Conservation (phyloP, 768 basidiomycete species). For the Rickenella mellea region DNA sequence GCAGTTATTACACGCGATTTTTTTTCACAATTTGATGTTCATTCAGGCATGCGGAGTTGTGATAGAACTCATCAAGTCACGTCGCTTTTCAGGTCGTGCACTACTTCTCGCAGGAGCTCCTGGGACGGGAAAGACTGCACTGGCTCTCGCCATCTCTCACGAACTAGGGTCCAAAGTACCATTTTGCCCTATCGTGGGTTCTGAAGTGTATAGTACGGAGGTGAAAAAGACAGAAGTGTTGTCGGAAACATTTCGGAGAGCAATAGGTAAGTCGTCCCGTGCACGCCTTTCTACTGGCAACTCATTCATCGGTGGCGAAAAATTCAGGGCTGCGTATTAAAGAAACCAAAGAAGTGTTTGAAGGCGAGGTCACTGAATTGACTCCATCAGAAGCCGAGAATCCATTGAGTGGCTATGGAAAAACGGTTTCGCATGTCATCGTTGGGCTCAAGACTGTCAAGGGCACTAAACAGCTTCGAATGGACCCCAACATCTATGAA, state of each 20-base stretch:
- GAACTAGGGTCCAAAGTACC: constrained; percentile 93
- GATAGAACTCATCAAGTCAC: constrained; percentile 81
- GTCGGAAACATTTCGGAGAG: constrained; percentile 87
- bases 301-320: constrained; percentile 1
- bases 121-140: constrained; percentile 95
- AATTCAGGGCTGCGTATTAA: constrained; percentile 85
- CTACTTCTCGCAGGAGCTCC: constrained; percentile 90
- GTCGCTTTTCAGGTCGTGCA: constrained; percentile 90
- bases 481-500: constrained; percentile 95
- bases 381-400: constrained; percentile 96
- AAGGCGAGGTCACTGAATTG: constrained; percentile 95
- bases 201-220: constrained; percentile 92
- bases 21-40: neutral
- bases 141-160: constrained; percentile 91
- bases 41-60: constrained; percentile 82
- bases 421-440: constrained; percentile 96
- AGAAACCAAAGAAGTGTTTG: constrained; percentile 98
- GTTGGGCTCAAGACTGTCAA: constrained; percentile 90
- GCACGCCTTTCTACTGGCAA: constrained; percentile 7
- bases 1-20: neutral
- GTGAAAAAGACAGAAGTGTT: constrained; percentile 99
- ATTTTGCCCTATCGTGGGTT: constrained; percentile 98
- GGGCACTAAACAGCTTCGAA: constrained; percentile 83
- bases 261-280: constrained; percentile 66
- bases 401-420: constrained; percentile 94